Conservation (phyloP, 2,329 filamentous ascomycete genomes). For the Parastagonospora nodorum region DNA sequence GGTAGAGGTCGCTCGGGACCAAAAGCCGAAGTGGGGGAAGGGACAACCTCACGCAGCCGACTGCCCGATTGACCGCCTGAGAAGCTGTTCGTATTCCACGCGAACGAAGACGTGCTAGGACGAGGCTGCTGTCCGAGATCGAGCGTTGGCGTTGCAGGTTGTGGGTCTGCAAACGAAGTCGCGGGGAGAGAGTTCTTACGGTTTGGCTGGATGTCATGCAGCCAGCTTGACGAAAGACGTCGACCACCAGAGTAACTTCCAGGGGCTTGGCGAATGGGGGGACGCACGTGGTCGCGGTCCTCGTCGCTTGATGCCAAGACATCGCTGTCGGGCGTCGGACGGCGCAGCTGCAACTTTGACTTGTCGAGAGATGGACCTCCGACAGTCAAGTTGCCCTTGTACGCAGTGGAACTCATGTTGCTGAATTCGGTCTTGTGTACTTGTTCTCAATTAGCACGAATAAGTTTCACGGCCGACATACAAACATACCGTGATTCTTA, state of each 20-base stretch:
- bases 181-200: slow-evolving; percentile 76
- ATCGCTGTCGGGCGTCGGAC: slow-evolving; percentile 92
- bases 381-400: slow-evolving; percentile 37
- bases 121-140: slow-evolving; percentile 59
- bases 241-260: slow-evolving; percentile 31
- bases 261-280: slow-evolving; percentile 25
- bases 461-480: neutral
- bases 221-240: slow-evolving; percentile 61
- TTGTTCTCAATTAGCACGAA: neutral
- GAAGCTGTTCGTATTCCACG: slow-evolving; percentile 49
- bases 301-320: slow-evolving; percentile 94
- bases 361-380: slow-evolving; percentile 62
- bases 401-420: slow-evolving; percentile 34
- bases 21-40: slow-evolving; percentile 40
- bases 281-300: slow-evolving; percentile 66
- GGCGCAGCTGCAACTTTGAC: slow-evolving; percentile 69
- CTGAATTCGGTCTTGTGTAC: neutral
- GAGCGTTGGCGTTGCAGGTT: slow-evolving; percentile 76
- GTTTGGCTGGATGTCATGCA: slow-evolving; percentile 74
- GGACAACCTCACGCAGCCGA: slow-evolving; percentile 39
- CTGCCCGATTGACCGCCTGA: slow-evolving; percentile 25
- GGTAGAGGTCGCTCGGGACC: slow-evolving; percentile 26
- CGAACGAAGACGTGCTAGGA: slow-evolving; percentile 49
- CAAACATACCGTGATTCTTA: slow-evolving; percentile 20
- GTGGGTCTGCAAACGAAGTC: slow-evolving; percentile 74